phyloP scores from a whole-genome alignment of 23 red algal genomes.

The Cyanidiococcus yangmingshanensis region DNA sequence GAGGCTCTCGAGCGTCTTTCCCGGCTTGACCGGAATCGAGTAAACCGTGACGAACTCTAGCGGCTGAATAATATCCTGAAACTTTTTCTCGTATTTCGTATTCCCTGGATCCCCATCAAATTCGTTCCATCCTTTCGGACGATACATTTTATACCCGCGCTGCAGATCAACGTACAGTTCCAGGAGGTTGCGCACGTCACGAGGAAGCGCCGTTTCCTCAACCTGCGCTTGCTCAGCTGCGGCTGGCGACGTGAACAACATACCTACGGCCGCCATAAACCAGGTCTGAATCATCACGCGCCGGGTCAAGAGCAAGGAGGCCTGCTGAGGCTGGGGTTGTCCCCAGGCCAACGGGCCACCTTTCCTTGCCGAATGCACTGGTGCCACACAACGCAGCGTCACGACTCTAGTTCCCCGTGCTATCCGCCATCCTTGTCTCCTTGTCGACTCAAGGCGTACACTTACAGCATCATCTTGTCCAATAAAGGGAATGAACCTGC shows the following conservation, averaged over 20 bases:
- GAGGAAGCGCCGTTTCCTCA: neutral
- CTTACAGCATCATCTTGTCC: too few relatives aligned
- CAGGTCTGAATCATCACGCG: neutral
- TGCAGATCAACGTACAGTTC: slow-evolving; percentile 63
- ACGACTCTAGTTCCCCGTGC: too few relatives aligned
- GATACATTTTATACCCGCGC: slow-evolving; percentile 75
- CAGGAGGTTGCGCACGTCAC: slow-evolving; percentile 37
- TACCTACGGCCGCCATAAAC: neutral
- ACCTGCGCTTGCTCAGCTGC: neutral
- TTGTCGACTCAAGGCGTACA: too few relatives aligned
- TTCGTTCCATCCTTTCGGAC: slow-evolving; percentile 93
- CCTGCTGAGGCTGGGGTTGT: too few relatives aligned
- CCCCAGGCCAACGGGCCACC: too few relatives aligned
- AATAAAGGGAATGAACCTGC: too few relatives aligned
- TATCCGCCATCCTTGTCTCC: too few relatives aligned
- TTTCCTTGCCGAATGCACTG: too few relatives aligned
- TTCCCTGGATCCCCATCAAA: slow-evolving; percentile 48
- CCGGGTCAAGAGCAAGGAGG: neutral
- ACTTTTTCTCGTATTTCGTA: slow-evolving; percentile 92
- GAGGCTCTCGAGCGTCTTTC: slow-evolving; percentile 39
- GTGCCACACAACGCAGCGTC: too few relatives aligned
- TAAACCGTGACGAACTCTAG: slow-evolving; percentile 80
- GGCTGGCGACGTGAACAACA: neutral
- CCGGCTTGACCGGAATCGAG: slow-evolving; percentile 40
- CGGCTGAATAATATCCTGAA: slow-evolving; percentile 94